These are phyloP conservation scores for Eremothecium coryli DNA, from an alignment of 1,139 yeast genomes.

Conservation along the genomic window DNA sequence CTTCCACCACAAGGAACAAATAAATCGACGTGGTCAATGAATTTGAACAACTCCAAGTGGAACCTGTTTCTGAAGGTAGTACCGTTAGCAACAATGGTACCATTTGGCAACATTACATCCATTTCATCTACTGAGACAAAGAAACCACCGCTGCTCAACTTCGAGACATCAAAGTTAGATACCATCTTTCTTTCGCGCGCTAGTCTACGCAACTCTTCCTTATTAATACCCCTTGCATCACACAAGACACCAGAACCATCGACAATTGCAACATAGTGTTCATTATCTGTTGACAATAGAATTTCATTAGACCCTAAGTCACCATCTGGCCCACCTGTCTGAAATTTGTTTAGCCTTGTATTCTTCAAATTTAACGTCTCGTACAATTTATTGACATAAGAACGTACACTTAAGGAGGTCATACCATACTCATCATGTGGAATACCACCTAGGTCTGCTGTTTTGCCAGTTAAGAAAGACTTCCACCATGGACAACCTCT, in stretches of 20 bases:
- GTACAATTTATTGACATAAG: conserved; percentile 83
- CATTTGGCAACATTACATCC: conserved; percentile 70
- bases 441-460: conserved; percentile 88
- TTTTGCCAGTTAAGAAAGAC: conserved; percentile 94
- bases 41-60: conserved; percentile 67
- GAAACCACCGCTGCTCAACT: conserved; percentile 68
- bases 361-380: conserved; percentile 61
- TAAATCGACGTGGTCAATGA: conserved; percentile 59
- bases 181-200: conserved; percentile 76
- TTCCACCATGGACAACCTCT: conserved; percentile 99
- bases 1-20: conserved; percentile 99
- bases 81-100: conserved; percentile 66
- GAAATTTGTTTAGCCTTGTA: conserved; percentile 63
- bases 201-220: conserved; percentile 64
- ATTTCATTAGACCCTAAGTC: conserved; percentile 96
- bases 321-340: conserved; percentile 99
- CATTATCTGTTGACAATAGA: conserved; percentile 62
- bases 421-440: conserved; percentile 98
- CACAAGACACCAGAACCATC: conserved; percentile 95
- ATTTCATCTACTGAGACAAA: conserved; percentile 79
- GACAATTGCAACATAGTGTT: conserved; percentile 76
- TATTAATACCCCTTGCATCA: conserved; percentile 84
- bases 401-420: conserved; percentile 92
- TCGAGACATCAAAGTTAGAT: conserved; percentile 54
- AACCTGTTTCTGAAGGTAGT: conserved; percentile 85